Evolutionary conservation across 2,329 filamentous ascomycete genomes (phyloP), one percentile per base, ranked within the genome.

Genomic region (Trichoderma guizhouense): DNA sequence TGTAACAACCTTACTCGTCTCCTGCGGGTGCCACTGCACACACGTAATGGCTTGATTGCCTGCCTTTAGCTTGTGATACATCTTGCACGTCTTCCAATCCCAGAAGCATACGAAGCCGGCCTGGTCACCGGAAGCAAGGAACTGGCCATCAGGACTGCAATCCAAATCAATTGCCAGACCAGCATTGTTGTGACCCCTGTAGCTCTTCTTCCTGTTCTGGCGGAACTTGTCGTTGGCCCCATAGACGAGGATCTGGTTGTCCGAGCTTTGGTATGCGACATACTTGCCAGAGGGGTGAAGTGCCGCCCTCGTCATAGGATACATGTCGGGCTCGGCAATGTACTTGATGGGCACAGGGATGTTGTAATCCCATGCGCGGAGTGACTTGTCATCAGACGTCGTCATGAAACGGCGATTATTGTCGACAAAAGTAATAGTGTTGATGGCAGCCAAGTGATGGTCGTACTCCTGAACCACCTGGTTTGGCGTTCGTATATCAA

Each of bases 71-170:
- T 98, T 98, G 83, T 97, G 94, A 83, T 94, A 97, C 94, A 99
- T 95, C 84, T 98, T 98, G 82, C 95, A 97, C 51, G 94, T 98
- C 88, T 99, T 99, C 93, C 95, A 99, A 82, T 98, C 96, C 94
- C 95, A 99, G 84, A 98, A 98, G 82, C 93, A 97, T 62, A 97
- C 90, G 78, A 89, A 98, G 43, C 97, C 96, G 18, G 89, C 94
- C 66, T 90, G 93, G 81, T 99, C 96, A 73, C 96, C 96, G 21
- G 89, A 93, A 24, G 90, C 92, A 69, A 99, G 86, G 80, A 98
- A 97, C 79, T 97, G 94, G 0, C 96, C 96, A 80, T 98, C 96
- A 1, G 95, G 93, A 77, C 91, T 94, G 79, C 97, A 92, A 67
- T 92, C 91, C 65, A 99, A 87, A 78, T 97, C 96, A 74, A 98